Conservation (phyloP, 129 eudicot genomes). For the Logfia minima region DNA sequence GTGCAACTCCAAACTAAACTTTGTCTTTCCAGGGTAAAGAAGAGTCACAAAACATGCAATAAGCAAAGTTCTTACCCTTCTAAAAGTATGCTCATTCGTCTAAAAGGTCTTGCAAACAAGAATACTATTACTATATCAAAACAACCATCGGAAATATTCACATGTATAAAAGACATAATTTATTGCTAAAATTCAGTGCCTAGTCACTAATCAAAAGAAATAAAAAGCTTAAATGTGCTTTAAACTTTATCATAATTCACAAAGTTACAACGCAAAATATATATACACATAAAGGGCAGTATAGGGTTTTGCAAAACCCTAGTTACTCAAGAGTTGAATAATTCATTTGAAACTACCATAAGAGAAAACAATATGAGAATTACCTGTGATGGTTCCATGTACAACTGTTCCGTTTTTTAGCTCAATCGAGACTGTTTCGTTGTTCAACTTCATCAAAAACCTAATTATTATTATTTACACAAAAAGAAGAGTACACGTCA, state of each 20-base stretch:
- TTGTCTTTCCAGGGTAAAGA: not conserved
- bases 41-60: not conserved
- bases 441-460: slow-evolving; percentile 96
- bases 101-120: not conserved
- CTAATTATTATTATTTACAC: slow-evolving; percentile 29
- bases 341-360: not conserved
- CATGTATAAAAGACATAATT: no score
- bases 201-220: not conserved
- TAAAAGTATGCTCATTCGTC: not conserved
- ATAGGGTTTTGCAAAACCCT: slow-evolving; percentile 35
- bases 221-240: not conserved
- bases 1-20: not conserved
- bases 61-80: not conserved
- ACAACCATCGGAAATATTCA: not conserved
- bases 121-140: not conserved
- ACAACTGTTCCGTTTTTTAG: slow-evolving; percentile 89
- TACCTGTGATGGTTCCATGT: slow-evolving; percentile 83
- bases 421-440: slow-evolving; percentile 94
- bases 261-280: not conserved
- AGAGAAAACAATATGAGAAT: not conserved
- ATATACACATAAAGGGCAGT: not conserved
- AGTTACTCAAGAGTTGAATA: slow-evolving; percentile 1
- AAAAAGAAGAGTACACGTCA: slow-evolving; percentile 45
- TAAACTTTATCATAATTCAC: not conserved
- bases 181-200: not conserved